Evolutionary conservation across 306 rosid genomes (phyloP), one percentile per base, ranked within the genome.

Genomic region (Aeschynomene evenia): DNA sequence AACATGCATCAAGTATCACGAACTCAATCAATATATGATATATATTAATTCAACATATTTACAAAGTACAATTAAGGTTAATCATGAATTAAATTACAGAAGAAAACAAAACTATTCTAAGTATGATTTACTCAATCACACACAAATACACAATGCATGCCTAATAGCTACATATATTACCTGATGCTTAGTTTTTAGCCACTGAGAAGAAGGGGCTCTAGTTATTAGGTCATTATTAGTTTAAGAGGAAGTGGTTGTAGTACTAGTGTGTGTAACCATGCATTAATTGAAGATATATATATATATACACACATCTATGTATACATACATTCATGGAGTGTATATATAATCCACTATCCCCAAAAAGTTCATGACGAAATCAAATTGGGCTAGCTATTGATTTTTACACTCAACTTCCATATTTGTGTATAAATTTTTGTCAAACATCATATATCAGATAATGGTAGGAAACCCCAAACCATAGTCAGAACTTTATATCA

Each of bases 311-410:
- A 37, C 43, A 37, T 13, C 2, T 37, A 37, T 37, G 9, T 22
- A 39, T 22, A 33, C 33, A 46, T n/a, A 57, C 6, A 16, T 1
- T 26, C 19, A 66, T 29, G 14, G 34, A 9, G 16, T 9, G 10
- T 39, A 10, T 9, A 37, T 37, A 66, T 18, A 34, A 10, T 31
- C 43, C 66, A 70, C 77, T 59, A 9, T 28, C 10, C 18, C 13
- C n/a, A n/a, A 70, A 70, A 63, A 70, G 48, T 33, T 2, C 22
- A 33, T 43, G 55, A 46, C 62, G n/a, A 70, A 23, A n/a, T 31
- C 62, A n/a, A 33, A 12, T 63, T 70, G 67, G n/a, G n/a, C n/a
- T n/a, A n/a, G 20, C 19, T 28, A 40, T 40, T 40, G 56, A 33
- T 14, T 14, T 66, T 40, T 52, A 6, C 66, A 39, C 66, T 28